Base-by-base conservation (phyloP, 1,284 basidiomycete species). In the Inonotus obliquus region DNA sequence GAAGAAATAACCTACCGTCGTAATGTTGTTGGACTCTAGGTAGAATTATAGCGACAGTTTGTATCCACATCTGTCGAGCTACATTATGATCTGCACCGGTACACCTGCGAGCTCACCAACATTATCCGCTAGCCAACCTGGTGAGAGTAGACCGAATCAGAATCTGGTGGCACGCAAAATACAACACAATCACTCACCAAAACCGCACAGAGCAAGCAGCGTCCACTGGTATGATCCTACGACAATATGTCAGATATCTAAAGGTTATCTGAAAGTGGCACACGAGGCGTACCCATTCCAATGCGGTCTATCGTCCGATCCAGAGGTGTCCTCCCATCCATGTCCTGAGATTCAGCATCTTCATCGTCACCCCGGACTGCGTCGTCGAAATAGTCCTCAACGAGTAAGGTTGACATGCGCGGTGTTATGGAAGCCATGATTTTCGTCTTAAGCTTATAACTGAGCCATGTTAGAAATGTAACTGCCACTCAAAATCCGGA, bases 11-110 rank as follows among this genome's bases (percentile, higher is more conserved):
- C 74, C 81, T 70, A 90, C 91, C 77, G 67, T 79, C 76, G 72
- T 87, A 97, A 72, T 96, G 92, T 62, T 87, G 84, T 71, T 97
- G 94, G 9, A 98, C 89, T 60, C 96, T 82, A 11, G 96, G 96
- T 11, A 99, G 81, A 53, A 96, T 92, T 52, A 98, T 94, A 44
- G 95, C 93, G 35, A 92, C 76, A 21, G 87, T 86, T 80, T 93
- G 89, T 60, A 94, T 84, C 91, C 91, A 93, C 91, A 93, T 92
- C 91, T 92, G 71, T 65, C 70, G 64, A 63, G 71, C 68, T 7
- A 70, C 65, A 72, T 77, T 65, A 73, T 73, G 67, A 64, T 65
- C 54, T 59, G 52, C 38, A 65, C 60, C 49, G 48, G 60, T 49
- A 21, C 52, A 21, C 37, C 53, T 48, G 23, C 19, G 13, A 49